Percentiles rank a stretch among this genome's conserved stretches.
phyloP scores from a whole-genome alignment of 441 rosid genomes.

The Arabidopsis hybrid region DNA sequence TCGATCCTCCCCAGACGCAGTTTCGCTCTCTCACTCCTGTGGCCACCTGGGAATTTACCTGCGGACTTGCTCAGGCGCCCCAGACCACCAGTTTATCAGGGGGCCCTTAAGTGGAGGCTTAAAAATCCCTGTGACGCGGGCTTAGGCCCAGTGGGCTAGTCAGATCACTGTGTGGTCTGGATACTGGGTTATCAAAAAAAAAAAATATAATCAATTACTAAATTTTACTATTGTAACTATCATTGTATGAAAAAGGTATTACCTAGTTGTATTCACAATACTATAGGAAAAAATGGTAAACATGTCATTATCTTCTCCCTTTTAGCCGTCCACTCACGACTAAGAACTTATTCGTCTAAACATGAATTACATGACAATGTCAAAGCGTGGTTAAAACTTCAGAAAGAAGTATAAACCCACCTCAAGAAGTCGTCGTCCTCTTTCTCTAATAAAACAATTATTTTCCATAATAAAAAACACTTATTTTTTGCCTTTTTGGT shows the following conservation, averaged over 20 bases:
- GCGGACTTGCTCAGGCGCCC: no score
- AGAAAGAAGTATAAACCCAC: conserved; percentile 26
- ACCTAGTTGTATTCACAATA: background rate
- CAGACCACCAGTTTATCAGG: no score
- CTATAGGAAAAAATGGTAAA: conserved; percentile 36
- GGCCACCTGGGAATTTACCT: no score
- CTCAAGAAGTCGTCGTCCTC: conserved; percentile 48
- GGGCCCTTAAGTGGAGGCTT: no score
- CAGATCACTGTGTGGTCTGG: no score
- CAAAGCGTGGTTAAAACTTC: background rate
- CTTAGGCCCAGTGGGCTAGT: no score
- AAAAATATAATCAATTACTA: background rate
- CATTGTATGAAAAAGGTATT: conserved; percentile 27
- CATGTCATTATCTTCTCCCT: conserved; percentile 41
- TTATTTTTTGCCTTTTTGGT: conserved; percentile 32
- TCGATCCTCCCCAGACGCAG: no score
- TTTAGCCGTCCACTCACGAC: conserved; percentile 49
- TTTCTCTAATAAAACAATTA: conserved; percentile 30
- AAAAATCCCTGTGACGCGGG: no score
- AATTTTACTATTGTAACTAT: background rate
- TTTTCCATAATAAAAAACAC: background rate
- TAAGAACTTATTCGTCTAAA: conserved; percentile 41
- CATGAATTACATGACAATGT: conserved; percentile 30
- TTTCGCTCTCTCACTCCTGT: no score
- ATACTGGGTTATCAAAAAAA: no score